Base-by-base conservation (phyloP, 2,329 filamentous ascomycete species). In the Phialophora expanda region DNA sequence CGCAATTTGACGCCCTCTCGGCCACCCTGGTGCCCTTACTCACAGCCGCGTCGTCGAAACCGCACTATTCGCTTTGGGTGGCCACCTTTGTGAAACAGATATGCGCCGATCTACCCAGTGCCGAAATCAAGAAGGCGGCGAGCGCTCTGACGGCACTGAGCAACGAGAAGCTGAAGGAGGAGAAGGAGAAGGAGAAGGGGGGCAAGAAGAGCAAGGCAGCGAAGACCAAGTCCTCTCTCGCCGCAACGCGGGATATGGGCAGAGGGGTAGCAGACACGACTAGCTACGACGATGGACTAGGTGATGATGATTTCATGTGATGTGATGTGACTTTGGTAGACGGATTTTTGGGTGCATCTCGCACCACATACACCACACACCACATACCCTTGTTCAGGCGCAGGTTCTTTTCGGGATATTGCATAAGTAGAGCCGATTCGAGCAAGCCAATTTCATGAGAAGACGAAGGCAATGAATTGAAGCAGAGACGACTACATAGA, bases 151-250 rank as follows among this genome's bases (percentile, higher is more conserved):
- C 93, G n/a, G 90, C 93, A 4, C 85, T 97, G 64, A 87, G 92
- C 77, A 99, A 99, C 78, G 95, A 98, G 86, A 97, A 96, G 86
- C 90, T 98, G 90, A 96, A 93, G 84, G 93, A 97, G 79, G 95
- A 99, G 86, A 97, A 98, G 86, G 89, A 90, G 3, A 87, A 91
- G 3, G 92, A 97, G 71, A 97, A 97, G 85, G 89, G 91, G 62
- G 91, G 90, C 75, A 99, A 98, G 90, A 99, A 98, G 88, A 88
- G 85, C 73, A 98, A 98, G 86, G 93, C 93, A 4, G 90, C 92
- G 68, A 98, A 98, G 88, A 96, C 90, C 46, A 99, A 99, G 88
- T 87, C 91, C 20, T 89, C 87, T 6, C 83, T 98, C 57, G 90
- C 91, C 62, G 88, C 66, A 81, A 79, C 75, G 81, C 84, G 81